Percentiles rank a stretch among this genome's conserved stretches.
phyloP scores from a whole-genome alignment of 768 basidiomycete species.

The Fomitopsis serialis region DNA sequence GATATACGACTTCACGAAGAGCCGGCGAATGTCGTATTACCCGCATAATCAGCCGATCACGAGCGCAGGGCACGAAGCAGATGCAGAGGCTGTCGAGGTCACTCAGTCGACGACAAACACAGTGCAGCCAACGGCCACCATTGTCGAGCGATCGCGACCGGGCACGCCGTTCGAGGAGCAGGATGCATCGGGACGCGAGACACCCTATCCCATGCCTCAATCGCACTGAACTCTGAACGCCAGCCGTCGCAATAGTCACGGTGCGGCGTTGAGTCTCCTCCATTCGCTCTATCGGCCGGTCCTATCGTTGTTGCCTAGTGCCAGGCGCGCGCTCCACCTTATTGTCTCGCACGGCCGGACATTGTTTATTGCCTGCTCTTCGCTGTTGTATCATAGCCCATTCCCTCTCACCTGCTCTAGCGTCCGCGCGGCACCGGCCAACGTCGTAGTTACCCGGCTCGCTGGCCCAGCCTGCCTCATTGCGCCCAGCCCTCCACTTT shows the following conservation, averaged over 20 bases:
- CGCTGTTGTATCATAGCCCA: not conserved
- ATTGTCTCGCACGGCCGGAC: not conserved
- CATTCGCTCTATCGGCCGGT: not conserved
- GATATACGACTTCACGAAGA: slow-evolving; percentile 76
- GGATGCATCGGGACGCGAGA: slow-evolving; percentile 7
- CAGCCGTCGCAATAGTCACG: not conserved
- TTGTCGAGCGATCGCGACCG: slow-evolving; percentile 36
- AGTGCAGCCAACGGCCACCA: slow-evolving; percentile 37
- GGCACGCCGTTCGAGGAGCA: slow-evolving; percentile 29
- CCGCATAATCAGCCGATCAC: slow-evolving; percentile 70
- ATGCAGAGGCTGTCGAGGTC: slow-evolving; percentile 19
- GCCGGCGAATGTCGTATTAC: slow-evolving; percentile 79
- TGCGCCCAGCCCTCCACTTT: not conserved
- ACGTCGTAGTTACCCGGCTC: not conserved
- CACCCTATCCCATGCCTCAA: slow-evolving; percentile 16
- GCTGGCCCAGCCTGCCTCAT: not conserved
- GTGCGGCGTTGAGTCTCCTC: not conserved
- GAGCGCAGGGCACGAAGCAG: slow-evolving; percentile 11
- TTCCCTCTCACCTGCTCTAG: not conserved
- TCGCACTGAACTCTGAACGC: not conserved
- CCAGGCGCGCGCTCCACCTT: not conserved
- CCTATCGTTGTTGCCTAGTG: not conserved
- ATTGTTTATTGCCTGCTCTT: not conserved
- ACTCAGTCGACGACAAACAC: slow-evolving; percentile 35
- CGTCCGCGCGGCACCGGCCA: not conserved